phyloP scores from a whole-genome alignment of 176 grass and related monocot species.

The Carex kokanica region DNA sequence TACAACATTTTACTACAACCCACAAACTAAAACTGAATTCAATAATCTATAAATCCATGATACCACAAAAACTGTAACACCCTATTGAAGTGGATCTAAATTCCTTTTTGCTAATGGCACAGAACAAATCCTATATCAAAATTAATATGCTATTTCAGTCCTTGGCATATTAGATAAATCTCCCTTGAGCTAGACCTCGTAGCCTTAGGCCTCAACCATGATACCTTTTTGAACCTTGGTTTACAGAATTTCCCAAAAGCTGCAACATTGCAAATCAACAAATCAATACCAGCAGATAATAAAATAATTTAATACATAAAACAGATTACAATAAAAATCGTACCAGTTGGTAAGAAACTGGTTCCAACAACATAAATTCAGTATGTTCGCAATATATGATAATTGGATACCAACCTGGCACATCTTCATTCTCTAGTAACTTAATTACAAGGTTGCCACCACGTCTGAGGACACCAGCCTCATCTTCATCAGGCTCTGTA shows the following conservation, averaged over 20 bases:
- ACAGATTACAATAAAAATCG: no score
- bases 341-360: neutral
- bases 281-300: neutral
- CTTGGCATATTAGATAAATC: constrained; percentile 89
- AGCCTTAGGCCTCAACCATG: constrained; percentile 72
- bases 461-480: constrained; percentile 53
- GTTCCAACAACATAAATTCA: neutral
- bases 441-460: constrained; percentile 81
- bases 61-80: neutral
- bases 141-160: constrained; percentile 38
- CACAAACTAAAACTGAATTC: neutral
- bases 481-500: constrained; percentile 44
- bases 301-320: neutral
- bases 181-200: constrained; percentile 82
- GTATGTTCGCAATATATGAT: neutral
- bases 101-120: neutral
- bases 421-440: constrained; percentile 27
- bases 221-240: constrained; percentile 63
- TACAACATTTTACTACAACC: neutral
- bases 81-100: no score
- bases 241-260: constrained; percentile 87
- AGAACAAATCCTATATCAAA: neutral
- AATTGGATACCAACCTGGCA: neutral
- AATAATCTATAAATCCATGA: neutral
- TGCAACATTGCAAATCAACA: constrained; percentile 21